Percentiles rank a stretch among this genome's conserved stretches.
Evolutionary conservation across 1,284 basidiomycete genomes (phyloP).

Genomic region (Pisolithus thermaeus): DNA sequence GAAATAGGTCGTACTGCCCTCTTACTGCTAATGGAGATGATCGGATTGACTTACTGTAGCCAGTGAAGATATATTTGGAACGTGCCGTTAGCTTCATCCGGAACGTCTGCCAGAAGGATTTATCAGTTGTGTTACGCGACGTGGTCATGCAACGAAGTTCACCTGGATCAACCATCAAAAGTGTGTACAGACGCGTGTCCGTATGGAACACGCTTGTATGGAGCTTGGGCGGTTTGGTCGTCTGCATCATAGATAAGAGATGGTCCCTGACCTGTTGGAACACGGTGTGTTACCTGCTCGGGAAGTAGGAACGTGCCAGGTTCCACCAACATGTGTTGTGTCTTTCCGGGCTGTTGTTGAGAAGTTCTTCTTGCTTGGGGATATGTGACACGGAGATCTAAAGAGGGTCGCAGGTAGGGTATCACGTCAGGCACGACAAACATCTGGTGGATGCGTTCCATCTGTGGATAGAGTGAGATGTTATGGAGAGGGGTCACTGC

Average conservation of each 20-base stretch:
- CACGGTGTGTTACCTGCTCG: slow-evolving; percentile 45
- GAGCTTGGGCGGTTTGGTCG: slow-evolving; percentile 54
- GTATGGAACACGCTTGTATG: slow-evolving; percentile 75
- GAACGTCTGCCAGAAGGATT: slow-evolving; percentile 54
- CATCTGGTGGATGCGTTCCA: slow-evolving; percentile 91
- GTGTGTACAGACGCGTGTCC: slow-evolving; percentile 80
- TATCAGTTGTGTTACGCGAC: slow-evolving; percentile 3
- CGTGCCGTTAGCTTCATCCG: slow-evolving; percentile 56
- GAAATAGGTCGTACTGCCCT: background rate
- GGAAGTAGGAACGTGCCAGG: slow-evolving; percentile 66
- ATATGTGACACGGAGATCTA: slow-evolving; percentile 67
- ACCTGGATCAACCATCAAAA: slow-evolving; percentile 86
- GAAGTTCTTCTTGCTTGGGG: slow-evolving; percentile 29
- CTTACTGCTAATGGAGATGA: background rate
- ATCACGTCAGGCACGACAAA: slow-evolving; percentile 85
- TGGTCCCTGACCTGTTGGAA: background rate
- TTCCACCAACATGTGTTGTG: slow-evolving; percentile 52
- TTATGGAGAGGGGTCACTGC: background rate
- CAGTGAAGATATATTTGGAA: slow-evolving; percentile 83
- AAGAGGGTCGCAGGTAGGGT: slow-evolving; percentile 62
- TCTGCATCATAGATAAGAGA: slow-evolving; percentile 31
- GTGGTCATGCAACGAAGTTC: slow-evolving; percentile 5
- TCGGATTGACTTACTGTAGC: slow-evolving; percentile 57
- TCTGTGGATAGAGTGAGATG: slow-evolving; percentile 41
- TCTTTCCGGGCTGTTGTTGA: slow-evolving; percentile 27